Base-by-base conservation (phyloP, 2,329 filamentous ascomycete genomes). In the Ophiostoma sp. region DNA sequence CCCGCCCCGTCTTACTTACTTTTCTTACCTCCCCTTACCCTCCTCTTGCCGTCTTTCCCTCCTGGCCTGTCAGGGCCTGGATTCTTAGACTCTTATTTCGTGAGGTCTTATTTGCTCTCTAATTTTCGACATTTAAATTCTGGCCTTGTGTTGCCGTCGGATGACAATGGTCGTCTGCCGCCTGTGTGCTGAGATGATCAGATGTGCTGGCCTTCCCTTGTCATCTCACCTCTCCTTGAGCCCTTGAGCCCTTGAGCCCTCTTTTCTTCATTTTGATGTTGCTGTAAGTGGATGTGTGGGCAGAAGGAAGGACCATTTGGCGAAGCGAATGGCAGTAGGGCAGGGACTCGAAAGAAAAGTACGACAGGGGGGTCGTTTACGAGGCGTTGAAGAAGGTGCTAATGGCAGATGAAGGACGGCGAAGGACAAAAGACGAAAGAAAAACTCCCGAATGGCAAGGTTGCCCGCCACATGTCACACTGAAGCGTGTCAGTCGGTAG, bases 401-500 rank as follows among this genome's bases (percentile, higher is more conserved):
- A 31, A 8, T 17, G 55, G 28, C 9, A 17, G 28, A 59, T 19
- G 25, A 57, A 57, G 8, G 50, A 11, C 50, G n/a, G 28, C 3
- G 15, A 57, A 28, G 55, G 25, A 22, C 12, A 8, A 59, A 59
- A 28, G 9, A 42, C 39, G 39, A 42, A 42, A 42, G 42, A 45
- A 42, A 63, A 63, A 42, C 59, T 39, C 59, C 31, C 59, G 59
- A 22, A 39, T 42, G n/a, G 59, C n/a, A 63, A 63, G 59, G 33
- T 42, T 64, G 61, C 61, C 36, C n/a, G 61, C 61, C n/a, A 64
- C 61, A 45, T 28, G 61, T 64, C 61, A 64, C 61, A 64, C 61
- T 42, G 36, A 42, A 31, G 59, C 59, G 59, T 63, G 33, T 15
- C 19, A 63, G 9, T 63, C 33, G 33, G 59, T 22, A 39, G 33